These are phyloP conservation scores for Bryum argenteum DNA, from an alignment of 225 moss, liverwort and hornwort genomes.

Conservation along the genomic window DNA sequence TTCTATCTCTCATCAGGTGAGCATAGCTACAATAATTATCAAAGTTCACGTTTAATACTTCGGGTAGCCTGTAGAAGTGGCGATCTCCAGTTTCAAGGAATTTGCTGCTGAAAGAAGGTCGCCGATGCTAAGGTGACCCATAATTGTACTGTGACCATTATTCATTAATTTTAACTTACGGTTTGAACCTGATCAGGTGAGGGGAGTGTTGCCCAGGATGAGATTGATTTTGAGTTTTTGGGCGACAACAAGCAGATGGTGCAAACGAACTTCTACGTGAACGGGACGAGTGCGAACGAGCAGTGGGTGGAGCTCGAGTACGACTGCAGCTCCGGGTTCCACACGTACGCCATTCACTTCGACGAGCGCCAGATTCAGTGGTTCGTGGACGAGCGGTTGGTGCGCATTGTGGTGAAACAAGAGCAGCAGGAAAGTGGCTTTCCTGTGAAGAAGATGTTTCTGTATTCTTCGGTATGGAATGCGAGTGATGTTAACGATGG, in stretches of 20 bases:
- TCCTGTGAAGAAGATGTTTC: conserved; percentile 45
- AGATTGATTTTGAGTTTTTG: conserved; percentile 62
- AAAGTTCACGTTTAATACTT: too few species aligned
- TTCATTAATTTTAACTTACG: too few species aligned
- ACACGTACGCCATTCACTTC: conserved; percentile 55
- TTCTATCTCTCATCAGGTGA: conserved; percentile 52
- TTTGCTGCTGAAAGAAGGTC: too few species aligned
- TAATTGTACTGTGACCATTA: too few species aligned
- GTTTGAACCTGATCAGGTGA: conserved; percentile 27
- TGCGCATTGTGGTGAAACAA: conserved; percentile 30
- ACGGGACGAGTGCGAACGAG: conserved; percentile 48
- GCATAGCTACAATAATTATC: too few species aligned
- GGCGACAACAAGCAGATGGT: conserved; percentile 61
- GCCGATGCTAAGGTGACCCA: too few species aligned
- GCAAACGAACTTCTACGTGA: conserved; percentile 70
- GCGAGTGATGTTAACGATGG: conserved; percentile 49
- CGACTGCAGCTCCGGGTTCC: conserved; percentile 55
- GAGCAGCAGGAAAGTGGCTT: background rate
- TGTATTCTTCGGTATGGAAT: conserved; percentile 61
- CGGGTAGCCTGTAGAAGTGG: too few species aligned
- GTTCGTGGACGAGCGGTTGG: conserved; percentile 50
- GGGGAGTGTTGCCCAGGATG: conserved; percentile 48
- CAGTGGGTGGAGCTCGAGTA: conserved; percentile 44
- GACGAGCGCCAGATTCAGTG: conserved; percentile 40
- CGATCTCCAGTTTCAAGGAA: too few species aligned